Evolutionary conservation across 2,329 filamentous ascomycete genomes (phyloP).

Genomic region (Hyphodiscus sp.): DNA sequence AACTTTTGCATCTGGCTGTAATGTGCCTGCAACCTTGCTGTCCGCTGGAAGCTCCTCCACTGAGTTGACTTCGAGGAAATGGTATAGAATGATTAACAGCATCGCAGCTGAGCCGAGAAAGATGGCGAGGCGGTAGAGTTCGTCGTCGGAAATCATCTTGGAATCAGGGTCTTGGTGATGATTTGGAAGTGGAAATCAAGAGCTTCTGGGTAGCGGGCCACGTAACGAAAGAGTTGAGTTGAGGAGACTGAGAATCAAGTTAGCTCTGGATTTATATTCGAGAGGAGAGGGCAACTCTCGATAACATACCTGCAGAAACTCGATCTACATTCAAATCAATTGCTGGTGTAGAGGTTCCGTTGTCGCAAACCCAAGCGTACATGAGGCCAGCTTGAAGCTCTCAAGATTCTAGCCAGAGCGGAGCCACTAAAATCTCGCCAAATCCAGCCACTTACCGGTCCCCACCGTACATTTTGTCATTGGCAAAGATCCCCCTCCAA

Average conservation of each 20-base stretch:
- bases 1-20: slow-evolving; percentile 16
- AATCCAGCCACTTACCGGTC: slow-evolving; percentile 17
- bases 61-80: slow-evolving; percentile 95
- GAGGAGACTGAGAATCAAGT: background rate
- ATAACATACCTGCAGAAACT: background rate
- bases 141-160: slow-evolving; percentile 89
- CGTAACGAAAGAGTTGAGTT: slow-evolving; percentile 3
- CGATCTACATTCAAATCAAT: slow-evolving; percentile 5
- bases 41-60: slow-evolving; percentile 38
- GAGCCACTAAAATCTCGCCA: slow-evolving; percentile 19
- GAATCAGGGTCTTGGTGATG: slow-evolving; percentile 11
- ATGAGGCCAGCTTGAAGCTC: slow-evolving; percentile 32
- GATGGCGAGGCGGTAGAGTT: slow-evolving; percentile 86
- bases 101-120: slow-evolving; percentile 87
- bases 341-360: slow-evolving; percentile 7
- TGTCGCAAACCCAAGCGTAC: slow-evolving; percentile 4
- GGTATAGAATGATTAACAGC: slow-evolving; percentile 89
- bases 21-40: slow-evolving; percentile 12
- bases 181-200: slow-evolving; percentile 10
- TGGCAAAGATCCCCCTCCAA: slow-evolving; percentile 4
- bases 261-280: slow-evolving; percentile 9
- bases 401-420: slow-evolving; percentile 10
- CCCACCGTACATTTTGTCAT: slow-evolving; percentile 15
- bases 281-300: background rate
- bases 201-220: slow-evolving; percentile 1